Evolutionary conservation across 208 protist species (phyloP), one percentile per base, ranked within the genome.

Genomic region (Crithidia mellificae): DNA sequence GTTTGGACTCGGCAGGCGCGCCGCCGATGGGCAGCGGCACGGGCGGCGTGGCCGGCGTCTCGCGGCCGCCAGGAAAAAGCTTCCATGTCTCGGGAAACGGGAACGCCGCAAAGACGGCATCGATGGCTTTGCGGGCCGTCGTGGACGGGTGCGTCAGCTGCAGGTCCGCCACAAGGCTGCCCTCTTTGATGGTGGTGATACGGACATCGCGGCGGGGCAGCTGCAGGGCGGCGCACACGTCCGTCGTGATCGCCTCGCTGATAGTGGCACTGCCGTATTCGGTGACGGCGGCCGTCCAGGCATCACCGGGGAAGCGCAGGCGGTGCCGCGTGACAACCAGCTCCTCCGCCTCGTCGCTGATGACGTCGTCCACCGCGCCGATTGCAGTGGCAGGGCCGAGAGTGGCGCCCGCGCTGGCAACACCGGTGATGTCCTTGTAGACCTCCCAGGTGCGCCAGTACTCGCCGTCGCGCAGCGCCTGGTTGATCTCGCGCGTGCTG

Each of bases 181-280:
- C 81, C 17, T 61, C 51, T 30, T 66, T 53, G 29, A 76, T 65
- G 4, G 41, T 32, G 1, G 74, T 44, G 36, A 81, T 41, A 41
- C 43, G n/a, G 11, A 86, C 72, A 29, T 59, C 36, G 29, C 52
- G 53, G 7, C 49, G 6, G 2, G 36, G 46, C 20, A 83, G 8
- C 2, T 56, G 34, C 0, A 82, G 25, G 25, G 70, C 76, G 22
- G 22, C 63, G 55, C 68, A 77, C 55, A 87, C 69, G 56, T 87
- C 81, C 30, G 22, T 38, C 19, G 61, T 56, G 25, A 87, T 68
- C n/a, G 77, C 72, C 19, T 72, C 52, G 11, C 62, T 36, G 32
- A 87, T 52, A 2, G 22, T 44, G 41, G 27, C 57, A 15, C 56
- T 34, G 50, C 50, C 63, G n/a, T 20, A 20, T 7, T 65, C 17